These are phyloP conservation scores for Solanum chacoense DNA, from an alignment of 305 asterid genomes.

Conservation along the genomic window DNA sequence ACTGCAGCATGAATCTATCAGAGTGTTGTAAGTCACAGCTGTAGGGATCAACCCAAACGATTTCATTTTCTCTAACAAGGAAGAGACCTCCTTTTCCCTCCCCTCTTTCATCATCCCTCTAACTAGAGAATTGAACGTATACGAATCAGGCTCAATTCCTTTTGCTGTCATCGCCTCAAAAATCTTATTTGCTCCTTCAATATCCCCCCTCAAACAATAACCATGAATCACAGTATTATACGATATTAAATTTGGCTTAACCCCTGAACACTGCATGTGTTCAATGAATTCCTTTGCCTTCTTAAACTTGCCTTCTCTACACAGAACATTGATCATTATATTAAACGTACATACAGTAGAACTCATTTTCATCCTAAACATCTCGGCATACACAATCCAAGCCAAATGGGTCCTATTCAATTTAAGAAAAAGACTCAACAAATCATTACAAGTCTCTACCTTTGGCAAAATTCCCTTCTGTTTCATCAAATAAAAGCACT, in stretches of 20 bases:
- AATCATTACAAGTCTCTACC: slow-evolving; percentile 36
- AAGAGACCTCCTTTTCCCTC: slow-evolving; percentile 30
- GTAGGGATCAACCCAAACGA: slow-evolving; percentile 32
- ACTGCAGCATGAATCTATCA: slow-evolving; percentile 40
- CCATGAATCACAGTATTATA: slow-evolving; percentile 38
- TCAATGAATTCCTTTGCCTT: slow-evolving; percentile 31
- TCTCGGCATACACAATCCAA: slow-evolving; percentile 35
- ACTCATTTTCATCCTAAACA: slow-evolving; percentile 31
- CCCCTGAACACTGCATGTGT: slow-evolving; percentile 34
- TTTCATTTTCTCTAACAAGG: slow-evolving; percentile 32
- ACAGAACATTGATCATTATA: slow-evolving; percentile 39
- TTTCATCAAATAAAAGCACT: slow-evolving; percentile 37
- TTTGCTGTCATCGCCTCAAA: slow-evolving; percentile 26
- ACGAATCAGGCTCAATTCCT: slow-evolving; percentile 29
- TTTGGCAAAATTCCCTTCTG: slow-evolving; percentile 25
- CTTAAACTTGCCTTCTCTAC: slow-evolving; percentile 45
- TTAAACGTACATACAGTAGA: slow-evolving; percentile 31
- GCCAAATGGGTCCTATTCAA: slow-evolving; percentile 18
- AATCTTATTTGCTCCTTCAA: slow-evolving; percentile 27
- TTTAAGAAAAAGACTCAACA: slow-evolving; percentile 33
- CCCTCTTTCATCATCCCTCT: slow-evolving; percentile 27
- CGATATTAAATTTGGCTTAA: slow-evolving; percentile 39
- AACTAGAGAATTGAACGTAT: slow-evolving; percentile 34
- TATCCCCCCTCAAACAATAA: slow-evolving; percentile 25
- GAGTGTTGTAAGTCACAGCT: slow-evolving; percentile 33